A percentile compares a stretch with the other conserved stretches of the same genome.
These are phyloP conservation scores for Chalciporus piperatus DNA, from an alignment of 768 basidiomycete species.

Conservation along the genomic window DNA sequence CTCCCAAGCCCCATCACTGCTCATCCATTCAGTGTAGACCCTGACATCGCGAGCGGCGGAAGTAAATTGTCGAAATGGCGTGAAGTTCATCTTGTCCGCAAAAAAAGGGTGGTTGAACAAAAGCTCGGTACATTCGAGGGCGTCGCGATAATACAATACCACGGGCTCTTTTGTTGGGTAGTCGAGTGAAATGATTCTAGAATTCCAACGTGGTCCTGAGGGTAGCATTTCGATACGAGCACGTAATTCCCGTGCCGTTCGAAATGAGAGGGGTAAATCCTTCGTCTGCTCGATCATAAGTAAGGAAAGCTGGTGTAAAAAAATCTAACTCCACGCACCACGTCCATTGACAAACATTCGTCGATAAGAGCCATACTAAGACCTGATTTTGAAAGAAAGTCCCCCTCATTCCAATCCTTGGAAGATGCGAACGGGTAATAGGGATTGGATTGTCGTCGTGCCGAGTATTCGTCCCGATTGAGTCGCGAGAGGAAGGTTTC, in stretches of 20 bases:
- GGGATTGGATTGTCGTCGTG: neutral
- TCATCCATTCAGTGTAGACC: constrained; percentile 22
- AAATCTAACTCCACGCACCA: too few species aligned
- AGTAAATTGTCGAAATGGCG: constrained; percentile 14
- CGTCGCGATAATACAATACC: constrained; percentile 23
- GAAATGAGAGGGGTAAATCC: neutral
- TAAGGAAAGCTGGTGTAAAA: too few species aligned
- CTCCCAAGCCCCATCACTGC: constrained; percentile 16
- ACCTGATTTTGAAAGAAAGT: neutral
- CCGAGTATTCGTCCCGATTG: neutral
- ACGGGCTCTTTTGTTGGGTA: constrained; percentile 21
- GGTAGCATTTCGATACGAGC: neutral
- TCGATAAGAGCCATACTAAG: neutral
- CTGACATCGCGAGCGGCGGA: constrained; percentile 1
- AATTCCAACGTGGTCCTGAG: constrained; percentile 15
- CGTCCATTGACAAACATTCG: neutral
- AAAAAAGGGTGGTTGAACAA: constrained; percentile 22
- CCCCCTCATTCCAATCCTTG: neutral
- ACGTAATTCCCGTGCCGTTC: neutral
- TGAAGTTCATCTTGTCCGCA: constrained; percentile 14
- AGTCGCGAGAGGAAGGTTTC: neutral
- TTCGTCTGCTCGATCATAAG: neutral
- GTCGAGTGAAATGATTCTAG: neutral
- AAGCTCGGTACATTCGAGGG: constrained; percentile 22
- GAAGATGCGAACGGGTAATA: neutral